A percentile compares a stretch with the other conserved stretches of the same genome.
Conservation (phyloP, 1,284 basidiomycete genomes). For the Flammula alnicola region DNA sequence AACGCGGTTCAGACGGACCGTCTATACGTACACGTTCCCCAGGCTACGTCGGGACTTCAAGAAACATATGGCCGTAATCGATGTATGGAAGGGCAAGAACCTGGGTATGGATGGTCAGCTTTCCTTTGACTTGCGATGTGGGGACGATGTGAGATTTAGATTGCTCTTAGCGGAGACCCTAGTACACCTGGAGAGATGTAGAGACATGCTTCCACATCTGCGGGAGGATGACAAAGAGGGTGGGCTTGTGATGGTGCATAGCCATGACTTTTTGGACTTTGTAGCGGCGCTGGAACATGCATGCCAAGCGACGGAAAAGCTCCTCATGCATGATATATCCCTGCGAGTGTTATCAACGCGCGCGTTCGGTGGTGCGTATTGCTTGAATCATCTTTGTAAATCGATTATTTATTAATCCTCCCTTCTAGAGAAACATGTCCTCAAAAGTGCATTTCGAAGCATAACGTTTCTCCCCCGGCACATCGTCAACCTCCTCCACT, state of each 20-base stretch:
- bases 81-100: conserved; percentile 1
- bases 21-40: conserved; percentile 2
- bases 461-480: conserved; percentile 4
- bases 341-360: not conserved
- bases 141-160: not conserved
- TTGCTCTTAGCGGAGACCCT: conserved; percentile 2
- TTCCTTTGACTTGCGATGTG: not conserved
- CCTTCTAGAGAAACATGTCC: conserved; percentile 3
- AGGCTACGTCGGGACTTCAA: conserved; percentile 1
- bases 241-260: not conserved
- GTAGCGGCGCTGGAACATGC: conserved; percentile 3
- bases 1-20: not conserved
- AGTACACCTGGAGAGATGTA: conserved; percentile 1
- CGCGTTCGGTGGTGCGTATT: not conserved
- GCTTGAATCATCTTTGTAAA: too few species aligned
- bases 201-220: not conserved
- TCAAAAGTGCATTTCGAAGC: not conserved
- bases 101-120: not conserved
- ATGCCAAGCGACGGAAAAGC: not conserved
- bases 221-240: not conserved
- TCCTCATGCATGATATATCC: not conserved
- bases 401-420: not conserved
- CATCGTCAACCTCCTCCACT: conserved; percentile 4
- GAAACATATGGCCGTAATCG: not conserved
- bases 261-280: not conserved